A percentile compares a stretch with the other conserved stretches of the same genome.
Conservation (phyloP, 2,329 filamentous ascomycete genomes). For the Aspergillus sojae region DNA sequence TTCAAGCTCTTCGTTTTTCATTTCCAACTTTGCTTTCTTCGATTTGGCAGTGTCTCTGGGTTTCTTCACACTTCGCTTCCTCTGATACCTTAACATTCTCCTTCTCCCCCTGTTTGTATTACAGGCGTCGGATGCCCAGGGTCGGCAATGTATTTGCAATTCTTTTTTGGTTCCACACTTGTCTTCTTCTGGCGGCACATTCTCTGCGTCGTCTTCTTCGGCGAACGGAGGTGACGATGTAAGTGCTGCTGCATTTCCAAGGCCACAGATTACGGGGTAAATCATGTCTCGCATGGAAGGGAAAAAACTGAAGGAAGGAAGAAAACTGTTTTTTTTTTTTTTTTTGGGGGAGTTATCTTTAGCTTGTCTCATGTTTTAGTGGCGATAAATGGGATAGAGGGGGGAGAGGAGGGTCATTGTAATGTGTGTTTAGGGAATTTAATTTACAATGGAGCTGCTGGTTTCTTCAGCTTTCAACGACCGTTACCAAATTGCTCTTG, state of each 20-base stretch:
- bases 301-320: not conserved
- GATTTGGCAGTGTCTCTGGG: conserved; percentile 27
- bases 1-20: conserved; percentile 24
- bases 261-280: not conserved
- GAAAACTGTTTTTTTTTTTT: not conserved
- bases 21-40: conserved; percentile 18
- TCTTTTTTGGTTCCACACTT: conserved; percentile 28
- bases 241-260: not conserved
- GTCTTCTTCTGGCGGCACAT: conserved; percentile 19
- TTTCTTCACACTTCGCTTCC: conserved; percentile 22
- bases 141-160: conserved; percentile 25
- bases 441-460: conserved; percentile 5
- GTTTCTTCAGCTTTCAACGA: not conserved
- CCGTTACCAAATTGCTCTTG: not conserved
- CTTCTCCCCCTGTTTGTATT: conserved; percentile 26
- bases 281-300: not conserved
- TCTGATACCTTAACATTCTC: conserved; percentile 36
- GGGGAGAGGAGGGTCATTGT: not conserved
- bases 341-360: not conserved
- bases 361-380: not conserved
- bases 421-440: conserved; percentile 13
- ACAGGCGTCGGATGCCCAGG: conserved; percentile 31
- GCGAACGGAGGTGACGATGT: not conserved
- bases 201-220: not conserved
- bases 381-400: conserved; percentile 7